Conservation (phyloP, 148 eudicot species). For the Rhododendron ovatum region DNA sequence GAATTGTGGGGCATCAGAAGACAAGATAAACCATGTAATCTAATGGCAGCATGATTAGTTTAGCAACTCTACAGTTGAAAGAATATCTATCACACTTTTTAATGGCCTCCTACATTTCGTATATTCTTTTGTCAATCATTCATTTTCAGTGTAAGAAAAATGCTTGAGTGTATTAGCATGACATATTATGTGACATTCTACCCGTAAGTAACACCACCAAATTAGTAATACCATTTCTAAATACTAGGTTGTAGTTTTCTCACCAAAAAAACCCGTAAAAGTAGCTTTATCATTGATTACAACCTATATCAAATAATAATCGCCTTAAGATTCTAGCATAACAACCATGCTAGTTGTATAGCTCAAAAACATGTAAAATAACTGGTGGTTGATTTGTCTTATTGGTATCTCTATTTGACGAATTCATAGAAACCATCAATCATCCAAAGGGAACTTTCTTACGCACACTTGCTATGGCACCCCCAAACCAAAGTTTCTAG, state of each 20-base stretch:
- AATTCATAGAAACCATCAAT: background rate
- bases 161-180: background rate
- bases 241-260: background rate
- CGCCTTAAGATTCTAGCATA: background rate
- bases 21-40: background rate
- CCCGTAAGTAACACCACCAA: background rate
- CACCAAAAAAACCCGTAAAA: background rate
- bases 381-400: background rate
- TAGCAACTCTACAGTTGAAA: background rate
- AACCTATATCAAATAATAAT: background rate
- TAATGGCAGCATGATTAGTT: background rate
- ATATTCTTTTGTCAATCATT: background rate
- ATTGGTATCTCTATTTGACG: background rate
- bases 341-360: background rate
- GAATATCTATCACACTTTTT: background rate
- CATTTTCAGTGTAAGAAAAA: background rate
- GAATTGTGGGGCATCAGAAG: background rate
- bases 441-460: background rate
- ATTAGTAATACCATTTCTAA: background rate
- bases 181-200: background rate
- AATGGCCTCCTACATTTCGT: background rate
- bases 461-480: background rate
- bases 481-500: background rate
- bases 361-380: background rate
- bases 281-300: background rate